Evolutionary conservation across 2,329 filamentous ascomycete genomes (phyloP).

Genomic region (Aspergillus pseudonomiae): DNA sequence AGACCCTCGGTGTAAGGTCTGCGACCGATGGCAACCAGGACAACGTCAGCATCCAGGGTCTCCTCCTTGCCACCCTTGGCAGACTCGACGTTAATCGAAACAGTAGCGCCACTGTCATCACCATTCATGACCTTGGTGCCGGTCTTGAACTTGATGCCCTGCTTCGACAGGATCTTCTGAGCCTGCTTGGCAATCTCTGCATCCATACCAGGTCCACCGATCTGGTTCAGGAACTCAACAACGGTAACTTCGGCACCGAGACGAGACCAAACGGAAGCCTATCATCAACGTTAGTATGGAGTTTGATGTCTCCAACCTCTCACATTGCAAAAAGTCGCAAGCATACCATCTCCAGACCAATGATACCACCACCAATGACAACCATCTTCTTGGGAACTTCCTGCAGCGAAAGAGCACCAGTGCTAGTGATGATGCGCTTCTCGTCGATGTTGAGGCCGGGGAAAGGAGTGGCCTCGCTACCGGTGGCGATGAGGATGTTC

Average conservation of each 20-base stretch:
- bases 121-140: slow-evolving; percentile 92
- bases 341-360: slow-evolving; percentile 91
- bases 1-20: slow-evolving; percentile 92
- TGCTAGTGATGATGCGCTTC: slow-evolving; percentile 96
- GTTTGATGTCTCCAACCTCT: not conserved
- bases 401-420: slow-evolving; percentile 84
- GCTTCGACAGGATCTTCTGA: slow-evolving; percentile 92
- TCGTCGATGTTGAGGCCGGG: slow-evolving; percentile 94
- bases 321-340: slow-evolving; percentile 1
- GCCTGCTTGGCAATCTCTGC: slow-evolving; percentile 85
- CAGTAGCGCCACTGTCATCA: slow-evolving; percentile 73
- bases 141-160: slow-evolving; percentile 97
- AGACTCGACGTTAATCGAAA: slow-evolving; percentile 85
- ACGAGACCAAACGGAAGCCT: slow-evolving; percentile 91
- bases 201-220: slow-evolving; percentile 98
- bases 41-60: slow-evolving; percentile 88
- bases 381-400: slow-evolving; percentile 95
- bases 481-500: slow-evolving; percentile 98
- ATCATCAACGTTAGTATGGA: slow-evolving; percentile 10
- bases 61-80: slow-evolving; percentile 96
- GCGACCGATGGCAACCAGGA: slow-evolving; percentile 94
- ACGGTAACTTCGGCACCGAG: slow-evolving; percentile 94
- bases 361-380: slow-evolving; percentile 97
- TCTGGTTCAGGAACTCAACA: slow-evolving; percentile 93
- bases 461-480: slow-evolving; percentile 93